These are phyloP conservation scores for Akebia trifoliata DNA, from an alignment of 164 flowering plant species.

Conservation along the genomic window DNA sequence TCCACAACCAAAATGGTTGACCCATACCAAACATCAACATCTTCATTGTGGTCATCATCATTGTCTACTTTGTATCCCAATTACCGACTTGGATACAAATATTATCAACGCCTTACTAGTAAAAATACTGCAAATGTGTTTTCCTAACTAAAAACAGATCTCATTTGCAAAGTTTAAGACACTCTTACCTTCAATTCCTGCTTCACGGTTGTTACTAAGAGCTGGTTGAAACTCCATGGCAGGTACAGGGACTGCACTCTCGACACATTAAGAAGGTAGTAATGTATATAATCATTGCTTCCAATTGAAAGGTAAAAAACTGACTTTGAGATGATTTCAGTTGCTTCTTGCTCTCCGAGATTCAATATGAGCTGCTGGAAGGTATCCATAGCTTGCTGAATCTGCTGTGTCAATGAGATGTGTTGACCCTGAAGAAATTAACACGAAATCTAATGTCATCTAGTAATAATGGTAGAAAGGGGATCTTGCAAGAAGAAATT, in stretches of 20 bases:
- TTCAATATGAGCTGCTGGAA: slow-evolving; percentile 52
- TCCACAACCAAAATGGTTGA: background rate
- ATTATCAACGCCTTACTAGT: too few relatives aligned
- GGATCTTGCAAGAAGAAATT: too few relatives aligned
- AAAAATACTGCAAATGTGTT: background rate
- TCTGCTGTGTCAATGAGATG: slow-evolving; percentile 70
- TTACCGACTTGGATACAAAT: too few relatives aligned
- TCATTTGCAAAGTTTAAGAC: background rate
- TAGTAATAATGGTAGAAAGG: background rate
- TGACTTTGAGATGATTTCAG: slow-evolving; percentile 52
- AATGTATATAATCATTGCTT: slow-evolving; percentile 84
- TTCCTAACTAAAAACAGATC: background rate
- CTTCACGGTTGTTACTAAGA: slow-evolving; percentile 47
- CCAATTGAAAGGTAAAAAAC: slow-evolving; percentile 80
- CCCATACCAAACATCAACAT: background rate
- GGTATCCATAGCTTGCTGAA: slow-evolving; percentile 78
- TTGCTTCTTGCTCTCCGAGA: slow-evolving; percentile 63
- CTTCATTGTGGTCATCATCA: too few relatives aligned
- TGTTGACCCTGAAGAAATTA: slow-evolving; percentile 58
- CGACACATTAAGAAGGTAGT: slow-evolving; percentile 66
- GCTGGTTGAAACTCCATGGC: slow-evolving; percentile 82
- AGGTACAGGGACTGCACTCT: slow-evolving; percentile 57
- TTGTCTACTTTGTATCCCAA: too few relatives aligned
- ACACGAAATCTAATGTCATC: background rate
- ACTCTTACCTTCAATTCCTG: slow-evolving; percentile 60